Base-by-base conservation (phyloP, 331 rosid species). In the Erythrophleum ivorense region DNA sequence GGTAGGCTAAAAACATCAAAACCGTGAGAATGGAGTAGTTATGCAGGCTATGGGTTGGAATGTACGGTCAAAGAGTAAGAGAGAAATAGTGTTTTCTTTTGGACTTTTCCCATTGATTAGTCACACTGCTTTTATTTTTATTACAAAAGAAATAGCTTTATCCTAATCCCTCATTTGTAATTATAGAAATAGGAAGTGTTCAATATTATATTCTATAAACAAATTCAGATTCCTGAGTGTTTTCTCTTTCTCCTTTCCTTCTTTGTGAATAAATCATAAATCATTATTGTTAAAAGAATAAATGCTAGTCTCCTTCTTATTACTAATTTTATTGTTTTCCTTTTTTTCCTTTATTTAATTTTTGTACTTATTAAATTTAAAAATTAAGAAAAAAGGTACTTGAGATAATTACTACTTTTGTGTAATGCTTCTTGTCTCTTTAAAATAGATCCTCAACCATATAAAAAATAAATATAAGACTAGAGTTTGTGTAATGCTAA, bases 1-100 rank as follows among this genome's bases (percentile, higher is more conserved):
- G 53, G 65, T 73, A 84, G 59, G 68, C 10, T 81, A 71, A 78
- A 71, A 18, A 3, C 0, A 1, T 59, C 24, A 16, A 9, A 43
- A 19, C 74, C 7, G 11, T 43, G 74, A 69, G 11, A 69, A 19
- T 67, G 71, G 21, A 65, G 13, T 45, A 36, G 71, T 36, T 15
- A 58, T 36, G 29, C 75, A 86, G 73, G 40, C 68, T 66, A 57
- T 38, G 77, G 50, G 58, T 40, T 77, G 73, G 75, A 81, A 71
- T 86, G 82, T 84, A 81, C 69, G 81, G 77, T 63, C 70, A 62
- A 65, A 76, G 9, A 31, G 68, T 83, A 79, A 83, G 85, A 75
- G 57, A 15, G 10, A 68, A 16, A 76, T 69, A 57, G 58, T 15
- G 58, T 66, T 18, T 38, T n/a, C 72, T n/a, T 18, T 2, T 40